Evolutionary conservation across 257 asterid genomes (phyloP), one percentile per base, ranked within the genome.

Genomic region (Scutellaria barbata): DNA sequence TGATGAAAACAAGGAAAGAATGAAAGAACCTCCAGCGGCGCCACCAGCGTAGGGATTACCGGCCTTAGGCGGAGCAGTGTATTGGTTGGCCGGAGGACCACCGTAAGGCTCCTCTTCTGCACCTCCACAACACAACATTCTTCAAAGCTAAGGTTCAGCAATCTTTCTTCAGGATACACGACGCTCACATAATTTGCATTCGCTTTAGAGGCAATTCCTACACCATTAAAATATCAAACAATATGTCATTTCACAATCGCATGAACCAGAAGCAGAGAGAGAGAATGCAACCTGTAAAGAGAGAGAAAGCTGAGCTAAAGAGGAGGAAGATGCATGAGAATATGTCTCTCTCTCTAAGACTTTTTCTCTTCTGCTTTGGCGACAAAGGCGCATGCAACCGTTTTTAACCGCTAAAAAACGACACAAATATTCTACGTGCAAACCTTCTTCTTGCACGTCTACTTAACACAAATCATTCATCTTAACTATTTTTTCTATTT

Each of bases 121-220:
- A 69, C 95, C 98, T 77, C 96, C 96, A 79, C 98, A 92, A 76
- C 98, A 92, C 83, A 81, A 81, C 98, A 92, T 92, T 16, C 46
- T 80, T 74, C 67, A 35, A 45, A 18, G 66, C 45, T 43, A 63
- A 68, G 58, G 82, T 11, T 37, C 76, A 67, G 46, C 66, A 72
- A 66, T 73, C 63, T 75, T 48, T 55, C 62, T 9, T 11, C 10
- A 41, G 25, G 47, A 57, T 76, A 1, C 25, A 22, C 74, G 67
- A 65, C 58, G 74, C 74, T 62, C 71, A 62, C 71, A 68, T 30
- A 3, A 30, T 62, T 63, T 43, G 69, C 72, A 40, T 14, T 66
- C 69, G 53, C 55, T 39, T 59, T 48, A 43, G 56, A 60, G 71
- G 62, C 72, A 58, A 52, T 58, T 67, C 82, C 85, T 78, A 66